Conservation (phyloP, 345 rosid genomes). For the Aegle marmelos region DNA sequence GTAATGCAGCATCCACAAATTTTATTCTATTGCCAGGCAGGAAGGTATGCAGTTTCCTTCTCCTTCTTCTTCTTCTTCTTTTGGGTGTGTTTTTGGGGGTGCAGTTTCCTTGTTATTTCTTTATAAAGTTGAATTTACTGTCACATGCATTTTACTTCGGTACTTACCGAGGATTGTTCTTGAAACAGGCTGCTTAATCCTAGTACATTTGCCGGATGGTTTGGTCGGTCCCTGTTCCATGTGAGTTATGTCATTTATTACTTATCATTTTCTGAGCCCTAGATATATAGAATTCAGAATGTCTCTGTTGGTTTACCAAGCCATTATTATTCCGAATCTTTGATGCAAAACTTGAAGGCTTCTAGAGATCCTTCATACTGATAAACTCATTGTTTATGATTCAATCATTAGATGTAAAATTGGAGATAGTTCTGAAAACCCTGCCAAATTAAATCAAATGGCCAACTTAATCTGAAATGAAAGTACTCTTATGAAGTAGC, state of each 20-base stretch:
- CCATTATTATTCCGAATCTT: not conserved
- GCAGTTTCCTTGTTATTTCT: not conserved
- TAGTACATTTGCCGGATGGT: constrained; percentile 99
- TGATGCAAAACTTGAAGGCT: not conserved
- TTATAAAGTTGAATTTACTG: constrained; percentile 5
- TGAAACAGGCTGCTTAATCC: constrained; percentile 91
- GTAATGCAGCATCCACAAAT: constrained; percentile 99
- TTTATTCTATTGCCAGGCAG: constrained; percentile 97
- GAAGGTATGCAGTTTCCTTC: constrained; percentile 53
- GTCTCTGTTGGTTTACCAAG: not conserved
- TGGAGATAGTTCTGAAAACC: not conserved
- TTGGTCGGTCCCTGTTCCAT: constrained; percentile 94
- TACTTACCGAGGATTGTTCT: constrained; percentile 11
- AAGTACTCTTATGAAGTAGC: not conserved
- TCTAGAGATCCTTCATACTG: not conserved
- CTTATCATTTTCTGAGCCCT: not conserved
- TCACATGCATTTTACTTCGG: not conserved
- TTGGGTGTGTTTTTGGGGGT: not conserved
- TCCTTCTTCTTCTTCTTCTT: not conserved
- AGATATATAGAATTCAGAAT: not conserved
- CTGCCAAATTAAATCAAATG: not conserved
- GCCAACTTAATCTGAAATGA: not conserved
- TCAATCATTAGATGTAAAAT: not conserved
- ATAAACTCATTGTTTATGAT: not conserved
- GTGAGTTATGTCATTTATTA: constrained; percentile 41